Evolutionary conservation across 2,329 filamentous ascomycete genomes (phyloP).

Genomic region (Lizonia empirigonia): DNA sequence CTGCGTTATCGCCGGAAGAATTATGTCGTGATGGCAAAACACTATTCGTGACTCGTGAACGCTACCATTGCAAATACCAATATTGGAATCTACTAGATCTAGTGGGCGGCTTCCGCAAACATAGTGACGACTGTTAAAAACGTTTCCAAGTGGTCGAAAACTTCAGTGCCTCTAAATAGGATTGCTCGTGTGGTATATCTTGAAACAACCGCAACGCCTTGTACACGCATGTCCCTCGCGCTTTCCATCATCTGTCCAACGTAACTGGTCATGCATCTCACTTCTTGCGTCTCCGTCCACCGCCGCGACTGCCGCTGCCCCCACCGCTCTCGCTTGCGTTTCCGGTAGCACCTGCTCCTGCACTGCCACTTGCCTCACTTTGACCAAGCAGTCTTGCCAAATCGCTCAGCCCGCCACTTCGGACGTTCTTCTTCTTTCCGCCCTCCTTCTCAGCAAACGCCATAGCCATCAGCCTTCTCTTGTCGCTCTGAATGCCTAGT

Average conservation of each 20-base stretch:
- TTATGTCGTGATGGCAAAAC: slow-evolving; percentile 7
- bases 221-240: background rate
- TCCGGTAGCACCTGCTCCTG: background rate
- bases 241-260: background rate
- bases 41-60: too few relatives aligned
- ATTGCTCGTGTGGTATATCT: too few relatives aligned
- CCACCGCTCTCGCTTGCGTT: background rate
- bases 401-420: slow-evolving; percentile 53
- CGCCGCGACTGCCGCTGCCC: background rate
- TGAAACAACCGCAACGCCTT: slow-evolving; percentile 1
- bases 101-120: too few relatives aligned
- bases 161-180: too few relatives aligned
- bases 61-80: too few relatives aligned
- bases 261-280: background rate
- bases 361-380: background rate
- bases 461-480: slow-evolving; percentile 75
- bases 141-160: too few relatives aligned
- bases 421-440: slow-evolving; percentile 57
- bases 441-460: slow-evolving; percentile 76
- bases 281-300: background rate
- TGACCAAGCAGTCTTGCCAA: slow-evolving; percentile 50
- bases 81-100: too few relatives aligned
- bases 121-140: too few relatives aligned
- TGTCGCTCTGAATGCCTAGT: slow-evolving; percentile 76
- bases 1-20: slow-evolving; percentile 4